Base-by-base conservation (phyloP, 202 grass and related monocot species). In the Hordeum pubiflorum region DNA sequence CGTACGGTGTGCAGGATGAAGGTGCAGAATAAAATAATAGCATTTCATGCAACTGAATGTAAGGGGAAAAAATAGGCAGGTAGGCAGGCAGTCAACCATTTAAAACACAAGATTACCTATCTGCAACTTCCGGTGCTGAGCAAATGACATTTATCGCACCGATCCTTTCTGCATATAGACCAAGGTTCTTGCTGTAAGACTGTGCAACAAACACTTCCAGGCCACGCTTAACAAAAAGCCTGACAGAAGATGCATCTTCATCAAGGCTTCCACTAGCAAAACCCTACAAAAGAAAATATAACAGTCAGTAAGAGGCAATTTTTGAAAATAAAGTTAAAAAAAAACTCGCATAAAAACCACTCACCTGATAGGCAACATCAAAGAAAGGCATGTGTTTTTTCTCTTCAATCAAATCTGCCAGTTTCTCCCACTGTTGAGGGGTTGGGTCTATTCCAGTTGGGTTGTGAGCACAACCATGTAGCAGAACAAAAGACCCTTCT, bases 261-360 rank as follows among this genome's bases (percentile, higher is more conserved):
- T 98, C 95, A 65, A 98, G 95, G 81, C 90, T 98, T 88, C 95
- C 95, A 81, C 95, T 93, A 44, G 95, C 92, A 88, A 98, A 98
- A 62, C 95, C 95, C 95, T 98, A 69, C 2, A 70, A 83, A 58
- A 58, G 3, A 24, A 93, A 85, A 60, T 13, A 3, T 56, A 83
- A 10, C 17, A 62, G 59, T 80, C 34, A 90, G 83, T 44, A 69
- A 64, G 58, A 77, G 29, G 66, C 9, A 74, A 31, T 29, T 58
- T 62, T 11, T 33, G 13, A 78, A 63, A 61, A 71, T 46, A 2
- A 31, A n/a, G 24, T 26, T 78, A 66, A 83, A 40, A 9, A 39
- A 34, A 3, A 14, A 70, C 50, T 26, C 9, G 14, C 73, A 81
- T 24, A 58, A 89, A 88, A 83, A 65, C 6, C 54, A 8, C 57